Base-by-base conservation (phyloP, 1,284 basidiomycete genomes). In the Marasmius tenuissimus region DNA sequence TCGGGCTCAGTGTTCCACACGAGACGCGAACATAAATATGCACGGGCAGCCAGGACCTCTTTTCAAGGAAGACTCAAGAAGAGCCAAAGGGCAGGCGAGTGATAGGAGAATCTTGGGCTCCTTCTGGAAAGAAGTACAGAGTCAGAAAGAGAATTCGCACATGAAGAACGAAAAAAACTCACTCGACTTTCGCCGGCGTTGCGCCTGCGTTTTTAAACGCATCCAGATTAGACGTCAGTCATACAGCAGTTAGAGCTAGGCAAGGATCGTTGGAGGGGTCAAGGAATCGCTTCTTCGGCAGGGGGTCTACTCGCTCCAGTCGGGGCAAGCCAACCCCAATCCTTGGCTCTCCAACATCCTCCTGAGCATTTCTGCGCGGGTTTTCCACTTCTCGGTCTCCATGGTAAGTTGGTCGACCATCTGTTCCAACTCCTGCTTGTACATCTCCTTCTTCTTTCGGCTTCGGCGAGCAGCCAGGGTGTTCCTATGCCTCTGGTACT, bases 381-480 rank as follows among this genome's bases (percentile, higher is more conserved):
- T 73, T 70, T 76, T 80, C 83, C 83, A 86, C 69, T 76, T 68
- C 71, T 86, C 83, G 68, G 78, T 76, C 71, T 85, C 84, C 66
- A 69, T 71, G 64, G 76, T 79, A 70, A 80, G 71, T 39, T 68
- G 74, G 52, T 83, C 82, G 52, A 85, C 68, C 14, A 68, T 72
- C 18, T 78, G 73, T 75, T 89, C 84, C 59, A 89, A 72, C 67
- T 81, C 77, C 57, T 69, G 65, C 60, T 91, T 85, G 71, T 90
- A 86, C 70, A 89, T 85, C 55, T 89, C 73, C 78, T 93, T 93
- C 58, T 91, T 83, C 77, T 85, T 85, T 10, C 93, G 82, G 69
- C 87, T 90, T 38, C 89, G 83, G 5, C 93, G 85, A 10, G 93
- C 93, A 0, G 93, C 93, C 8, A 94, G 76, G 0, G 92, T 94